These are phyloP conservation scores for Talaromyces sp. DNA, from an alignment of 2,329 filamentous ascomycete species.

Conservation along the genomic window DNA sequence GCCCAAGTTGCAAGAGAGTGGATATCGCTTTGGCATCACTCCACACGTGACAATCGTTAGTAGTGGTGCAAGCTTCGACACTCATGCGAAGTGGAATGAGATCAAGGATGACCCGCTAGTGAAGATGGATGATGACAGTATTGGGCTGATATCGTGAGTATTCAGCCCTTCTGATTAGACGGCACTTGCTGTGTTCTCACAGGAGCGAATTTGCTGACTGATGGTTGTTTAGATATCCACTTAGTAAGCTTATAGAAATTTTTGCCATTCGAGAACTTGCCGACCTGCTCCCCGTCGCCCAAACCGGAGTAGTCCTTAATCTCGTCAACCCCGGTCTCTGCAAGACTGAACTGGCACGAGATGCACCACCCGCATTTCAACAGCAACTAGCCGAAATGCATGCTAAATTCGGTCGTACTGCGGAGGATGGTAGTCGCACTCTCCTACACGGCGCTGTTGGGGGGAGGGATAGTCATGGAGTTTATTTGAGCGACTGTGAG, in stretches of 20 bases:
- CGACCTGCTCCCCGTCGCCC: conserved; percentile 18
- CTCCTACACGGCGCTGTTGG: conserved; percentile 26
- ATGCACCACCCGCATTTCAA: conserved; percentile 24
- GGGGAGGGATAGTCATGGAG: conserved; percentile 26
- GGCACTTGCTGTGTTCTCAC: not conserved
- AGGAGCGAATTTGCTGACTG: not conserved
- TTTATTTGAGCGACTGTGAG: conserved; percentile 4
- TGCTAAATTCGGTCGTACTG: conserved; percentile 20
- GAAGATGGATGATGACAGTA: conserved; percentile 15
- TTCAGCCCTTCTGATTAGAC: not conserved
- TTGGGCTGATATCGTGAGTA: conserved; percentile 16
- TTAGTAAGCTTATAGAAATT: conserved; percentile 34
- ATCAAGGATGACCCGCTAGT: conserved; percentile 21
- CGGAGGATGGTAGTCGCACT: conserved; percentile 29
- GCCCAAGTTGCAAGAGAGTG: conserved; percentile 22
- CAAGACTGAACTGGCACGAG: conserved; percentile 22
- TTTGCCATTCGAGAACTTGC: conserved; percentile 28
- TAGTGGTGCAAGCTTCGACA: conserved; percentile 18
- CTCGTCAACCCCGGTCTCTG: conserved; percentile 29
- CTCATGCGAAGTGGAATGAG: conserved; percentile 16
- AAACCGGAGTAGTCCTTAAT: conserved; percentile 30
- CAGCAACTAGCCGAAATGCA: conserved; percentile 21
- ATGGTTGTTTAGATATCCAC: conserved; percentile 23
- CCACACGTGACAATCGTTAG: conserved; percentile 21
- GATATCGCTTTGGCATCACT: conserved; percentile 16